Evolutionary conservation across 306 rosid genomes (phyloP), one percentile per base, ranked within the genome.

Genomic region (Gleditsia sinensis): DNA sequence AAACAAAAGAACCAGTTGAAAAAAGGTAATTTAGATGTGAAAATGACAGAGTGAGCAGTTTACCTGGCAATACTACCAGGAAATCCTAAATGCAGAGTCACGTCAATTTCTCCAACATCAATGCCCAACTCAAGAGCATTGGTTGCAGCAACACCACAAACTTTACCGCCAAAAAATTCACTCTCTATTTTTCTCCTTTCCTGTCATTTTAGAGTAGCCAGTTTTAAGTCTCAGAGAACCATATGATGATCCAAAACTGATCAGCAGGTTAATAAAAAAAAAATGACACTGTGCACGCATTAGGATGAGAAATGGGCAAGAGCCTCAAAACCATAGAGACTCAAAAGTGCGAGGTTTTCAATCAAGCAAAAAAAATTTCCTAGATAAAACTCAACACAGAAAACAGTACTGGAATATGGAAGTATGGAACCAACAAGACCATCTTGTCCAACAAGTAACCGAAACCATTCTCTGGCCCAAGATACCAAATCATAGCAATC

Each of bases 41-140:
- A 75, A 57, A 33, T 45, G 57, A 64, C 25, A 37, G 27, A 45
- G 42, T 16, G 65, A 21, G 72, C 14, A 68, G 64, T 43, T 57
- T 82, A 91, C 97, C 98, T 94, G 39, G 97, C 87, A 80, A 94
- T 86, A 75, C 93, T 91, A 68, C 98, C 98, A 67, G 98, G 98
- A 84, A 94, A 94, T 50, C 98, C 97, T 66, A 94, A 87, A 87
- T 94, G 98, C 86, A 94, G 85, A 72, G 98, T 94, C 58, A 82
- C 96, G 75, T 91, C 97, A 81, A 91, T 86, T 74, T 94, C 92
- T 54, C 98, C 98, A 72, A 91, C 97, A 84, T 94, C 97, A 74
- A 91, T 90, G 80, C 98, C 98, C 90, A 94, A 87, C 71, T 94
- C 98, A 79, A 94, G 98, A 77, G 98, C 98, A 94, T 94, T 94